Conservation (phyloP, 306 rosid genomes). For the Trichosanthes truncata region DNA sequence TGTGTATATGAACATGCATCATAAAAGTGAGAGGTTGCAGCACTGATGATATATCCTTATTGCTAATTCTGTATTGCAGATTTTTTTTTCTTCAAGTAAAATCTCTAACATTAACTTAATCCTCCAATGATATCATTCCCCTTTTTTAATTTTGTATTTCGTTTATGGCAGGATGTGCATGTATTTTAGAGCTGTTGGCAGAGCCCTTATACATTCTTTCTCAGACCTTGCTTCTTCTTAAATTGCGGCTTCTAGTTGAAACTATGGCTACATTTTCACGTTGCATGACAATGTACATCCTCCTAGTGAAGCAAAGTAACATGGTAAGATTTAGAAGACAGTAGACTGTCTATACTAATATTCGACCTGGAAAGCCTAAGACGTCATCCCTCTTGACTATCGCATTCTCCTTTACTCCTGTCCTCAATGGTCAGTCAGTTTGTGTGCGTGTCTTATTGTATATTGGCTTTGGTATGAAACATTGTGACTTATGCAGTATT, state of each 20-base stretch:
- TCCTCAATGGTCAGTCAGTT: not conserved
- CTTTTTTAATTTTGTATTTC: constrained; percentile 6
- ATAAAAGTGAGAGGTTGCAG: not conserved
- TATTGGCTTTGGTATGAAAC: not conserved
- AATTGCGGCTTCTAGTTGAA: constrained; percentile 70
- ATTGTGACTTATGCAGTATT: not conserved
- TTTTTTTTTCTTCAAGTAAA: not conserved
- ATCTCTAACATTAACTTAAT: not conserved
- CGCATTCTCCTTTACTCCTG: not conserved
- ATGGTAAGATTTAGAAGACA: constrained; percentile 39
- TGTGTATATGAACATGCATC: not conserved
- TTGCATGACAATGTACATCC: constrained; percentile 62
- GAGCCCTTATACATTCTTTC: constrained; percentile 89
- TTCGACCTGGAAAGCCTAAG: constrained; percentile 9
- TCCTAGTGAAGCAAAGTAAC: constrained; percentile 48
- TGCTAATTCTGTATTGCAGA: not conserved
- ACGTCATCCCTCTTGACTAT: not conserved
- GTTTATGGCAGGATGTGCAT: constrained; percentile 63
- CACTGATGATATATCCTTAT: not conserved
- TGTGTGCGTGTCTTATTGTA: not conserved
- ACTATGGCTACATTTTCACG: constrained; percentile 72
- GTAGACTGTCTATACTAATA: constrained; percentile 7
- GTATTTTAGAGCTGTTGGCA: constrained; percentile 88
- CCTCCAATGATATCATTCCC: not conserved
- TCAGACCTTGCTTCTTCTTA: constrained; percentile 75